Evolutionary conservation across 1,139 yeast species (phyloP), one percentile per base, ranked within the genome.

Genomic region (Saccharomycopsis phalli): DNA sequence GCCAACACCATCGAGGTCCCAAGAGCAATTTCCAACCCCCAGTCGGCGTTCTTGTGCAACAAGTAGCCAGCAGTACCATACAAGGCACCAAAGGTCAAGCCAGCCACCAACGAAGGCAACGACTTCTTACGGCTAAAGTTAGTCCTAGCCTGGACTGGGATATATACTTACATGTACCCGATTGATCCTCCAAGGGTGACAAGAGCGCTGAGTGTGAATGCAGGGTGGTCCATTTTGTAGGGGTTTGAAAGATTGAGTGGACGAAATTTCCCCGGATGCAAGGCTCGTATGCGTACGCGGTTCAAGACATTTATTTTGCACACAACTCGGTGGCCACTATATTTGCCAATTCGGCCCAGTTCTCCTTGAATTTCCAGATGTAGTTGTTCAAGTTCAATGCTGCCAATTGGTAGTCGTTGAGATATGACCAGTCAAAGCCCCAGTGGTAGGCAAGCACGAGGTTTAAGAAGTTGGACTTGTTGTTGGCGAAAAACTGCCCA

Each of bases 1-100:
- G 80, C 60, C 50, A 87, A 67, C 10, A 81, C 55, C 1, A 75
- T 54, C 18, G 94, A 79, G 1, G 88, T 72, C 7, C 78, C 82
- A 41, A 86, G 63, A 1, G 95, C 95, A 32, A 81, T 56, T 56
- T 83, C 91, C 50, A 87, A 67, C 26, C 95, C 96, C 62, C 74
- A 75, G 56, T 82, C 86, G 46, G 76, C 77, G 56, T 84, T 83
- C 46, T 77, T 65, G 49, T 74, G 71, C 49, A 84, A 66, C 51
- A 87, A 66, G 60, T 83, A 82, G 27, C 94, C 95, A 1, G 95
- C 81, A 44, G 68, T 57, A 17, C 86, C 93, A 58, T 77, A 88
- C 33, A 81, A 58, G 4, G 74, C 68, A 8, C 93, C 76, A 49
- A 86, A 68, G 0, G 80, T 65, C 7, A 79, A 54, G 25, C 96